A percentile compares a stretch with the other conserved stretches of the same genome.
Conservation (phyloP, 148 eudicot genomes). For the Silene uniflora region DNA sequence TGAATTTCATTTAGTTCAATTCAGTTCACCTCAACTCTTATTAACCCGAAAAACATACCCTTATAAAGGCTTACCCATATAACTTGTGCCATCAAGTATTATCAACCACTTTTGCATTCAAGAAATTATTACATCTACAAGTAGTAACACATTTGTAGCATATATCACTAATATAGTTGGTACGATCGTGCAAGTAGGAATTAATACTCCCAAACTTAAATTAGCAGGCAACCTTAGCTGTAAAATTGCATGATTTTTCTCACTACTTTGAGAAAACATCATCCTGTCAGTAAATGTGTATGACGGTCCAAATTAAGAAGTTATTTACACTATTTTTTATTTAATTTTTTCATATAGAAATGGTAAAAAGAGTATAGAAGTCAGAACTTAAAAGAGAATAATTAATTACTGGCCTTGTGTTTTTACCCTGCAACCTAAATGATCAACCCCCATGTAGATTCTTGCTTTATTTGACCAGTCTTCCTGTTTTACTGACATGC, state of each 20-base stretch:
- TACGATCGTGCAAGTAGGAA: not conserved
- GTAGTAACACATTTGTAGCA: too few species aligned
- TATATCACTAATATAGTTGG: not conserved
- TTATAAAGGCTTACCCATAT: too few species aligned
- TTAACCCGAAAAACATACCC: too few species aligned
- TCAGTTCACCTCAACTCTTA: too few species aligned
- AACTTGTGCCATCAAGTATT: too few species aligned
- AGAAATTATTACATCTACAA: too few species aligned
- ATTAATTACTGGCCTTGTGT: not conserved
- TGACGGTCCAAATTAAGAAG: not conserved
- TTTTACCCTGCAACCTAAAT: constrained; percentile 15
- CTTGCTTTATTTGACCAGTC: constrained; percentile 33
- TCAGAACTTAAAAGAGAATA: not conserved
- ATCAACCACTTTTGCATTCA: too few species aligned
- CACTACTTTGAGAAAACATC: not conserved
- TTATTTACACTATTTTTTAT: not conserved
- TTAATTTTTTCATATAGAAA: not conserved
- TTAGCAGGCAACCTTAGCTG: not conserved
- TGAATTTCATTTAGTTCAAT: too few species aligned
- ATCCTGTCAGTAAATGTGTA: not conserved
- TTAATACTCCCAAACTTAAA: not conserved
- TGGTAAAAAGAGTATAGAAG: not conserved
- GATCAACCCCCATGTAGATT: constrained; percentile 16
- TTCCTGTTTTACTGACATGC: constrained; percentile 13
- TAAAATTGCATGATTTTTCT: not conserved